phyloP scores from a whole-genome alignment of 2,329 filamentous ascomycete species.

The Magnaporthiopsis rhizophila region DNA sequence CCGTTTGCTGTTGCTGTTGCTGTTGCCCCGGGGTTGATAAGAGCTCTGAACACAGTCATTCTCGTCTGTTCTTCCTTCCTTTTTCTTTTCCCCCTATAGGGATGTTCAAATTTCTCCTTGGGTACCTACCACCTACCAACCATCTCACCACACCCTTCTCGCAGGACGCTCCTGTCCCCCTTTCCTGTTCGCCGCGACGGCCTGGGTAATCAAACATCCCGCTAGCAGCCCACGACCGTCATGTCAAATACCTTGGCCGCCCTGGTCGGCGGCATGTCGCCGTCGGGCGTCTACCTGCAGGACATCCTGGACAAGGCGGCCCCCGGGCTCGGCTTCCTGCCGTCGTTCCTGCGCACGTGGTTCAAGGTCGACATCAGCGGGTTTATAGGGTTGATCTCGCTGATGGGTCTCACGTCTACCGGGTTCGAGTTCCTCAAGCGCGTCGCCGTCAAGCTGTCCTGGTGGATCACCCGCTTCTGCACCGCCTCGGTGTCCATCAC shows the following conservation, averaged over 20 bases:
- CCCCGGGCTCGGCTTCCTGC: slow-evolving; percentile 22
- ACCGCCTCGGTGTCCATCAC: slow-evolving; percentile 29
- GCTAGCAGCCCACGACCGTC: too few relatives aligned
- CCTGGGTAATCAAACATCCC: background rate
- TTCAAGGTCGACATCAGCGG: slow-evolving; percentile 25
- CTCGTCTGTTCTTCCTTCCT: background rate
- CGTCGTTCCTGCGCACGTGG: slow-evolving; percentile 26
- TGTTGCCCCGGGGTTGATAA: background rate
- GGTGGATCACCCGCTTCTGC: slow-evolving; percentile 27
- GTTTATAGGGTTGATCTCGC: slow-evolving; percentile 23
- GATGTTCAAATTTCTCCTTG: too few relatives aligned
- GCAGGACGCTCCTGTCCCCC: background rate
- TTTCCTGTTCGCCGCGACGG: background rate
- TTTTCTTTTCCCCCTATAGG: too few relatives aligned
- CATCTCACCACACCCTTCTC: background rate
- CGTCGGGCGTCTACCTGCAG: slow-evolving; percentile 7
- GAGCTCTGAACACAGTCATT: background rate
- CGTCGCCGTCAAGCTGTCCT: slow-evolving; percentile 23
- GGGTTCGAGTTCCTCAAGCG: slow-evolving; percentile 15
- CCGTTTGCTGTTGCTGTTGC: background rate
- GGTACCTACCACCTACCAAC: too few relatives aligned
- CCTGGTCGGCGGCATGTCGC: background rate
- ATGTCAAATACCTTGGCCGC: background rate
- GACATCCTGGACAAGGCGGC: slow-evolving; percentile 17
- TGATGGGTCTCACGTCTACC: slow-evolving; percentile 25